Percentiles rank a stretch among this genome's conserved stretches.
phyloP scores from a whole-genome alignment of 192 early-diverging fungal species.

The Diversispora eburnea region DNA sequence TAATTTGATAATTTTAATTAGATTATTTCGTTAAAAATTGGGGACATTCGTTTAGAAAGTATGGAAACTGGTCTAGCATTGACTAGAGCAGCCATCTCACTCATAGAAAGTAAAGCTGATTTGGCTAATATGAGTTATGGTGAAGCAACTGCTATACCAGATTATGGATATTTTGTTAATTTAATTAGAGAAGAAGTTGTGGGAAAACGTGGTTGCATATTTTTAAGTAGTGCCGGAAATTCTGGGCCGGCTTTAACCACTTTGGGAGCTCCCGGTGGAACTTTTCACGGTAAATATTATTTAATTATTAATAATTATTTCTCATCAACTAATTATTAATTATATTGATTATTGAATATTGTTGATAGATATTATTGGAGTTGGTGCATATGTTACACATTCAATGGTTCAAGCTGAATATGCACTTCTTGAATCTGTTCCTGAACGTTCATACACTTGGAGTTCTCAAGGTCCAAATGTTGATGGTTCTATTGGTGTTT shows the following conservation, averaged over 20 bases:
- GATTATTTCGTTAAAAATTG: slow-evolving; percentile 90
- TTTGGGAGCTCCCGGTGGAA: slow-evolving; percentile 79
- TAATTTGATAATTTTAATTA: background rate
- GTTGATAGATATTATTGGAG: slow-evolving; percentile 68
- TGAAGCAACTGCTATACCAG: slow-evolving; percentile 68
- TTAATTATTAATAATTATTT: background rate
- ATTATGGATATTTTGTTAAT: slow-evolving; percentile 78
- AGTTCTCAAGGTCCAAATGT: slow-evolving; percentile 79
- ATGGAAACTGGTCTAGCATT: slow-evolving; percentile 85
- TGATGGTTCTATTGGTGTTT: slow-evolving; percentile 82
- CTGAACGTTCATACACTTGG: slow-evolving; percentile 85
- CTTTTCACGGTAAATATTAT: slow-evolving; percentile 44
- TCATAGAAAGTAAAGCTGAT: slow-evolving; percentile 63
- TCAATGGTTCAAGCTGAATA: slow-evolving; percentile 86
- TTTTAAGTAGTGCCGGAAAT: slow-evolving; percentile 90
- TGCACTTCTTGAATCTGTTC: slow-evolving; percentile 71
- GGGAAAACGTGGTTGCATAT: slow-evolving; percentile 75
- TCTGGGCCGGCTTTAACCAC: slow-evolving; percentile 87
- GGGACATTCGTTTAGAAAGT: slow-evolving; percentile 67
- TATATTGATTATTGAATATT: background rate
- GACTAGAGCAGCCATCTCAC: slow-evolving; percentile 74
- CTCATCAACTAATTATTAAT: background rate
- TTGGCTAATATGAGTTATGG: slow-evolving; percentile 88
- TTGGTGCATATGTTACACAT: slow-evolving; percentile 86
- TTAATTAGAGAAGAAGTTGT: slow-evolving; percentile 79